Conservation (phyloP, 768 basidiomycete genomes). For the Pulveroboletus sp. region DNA sequence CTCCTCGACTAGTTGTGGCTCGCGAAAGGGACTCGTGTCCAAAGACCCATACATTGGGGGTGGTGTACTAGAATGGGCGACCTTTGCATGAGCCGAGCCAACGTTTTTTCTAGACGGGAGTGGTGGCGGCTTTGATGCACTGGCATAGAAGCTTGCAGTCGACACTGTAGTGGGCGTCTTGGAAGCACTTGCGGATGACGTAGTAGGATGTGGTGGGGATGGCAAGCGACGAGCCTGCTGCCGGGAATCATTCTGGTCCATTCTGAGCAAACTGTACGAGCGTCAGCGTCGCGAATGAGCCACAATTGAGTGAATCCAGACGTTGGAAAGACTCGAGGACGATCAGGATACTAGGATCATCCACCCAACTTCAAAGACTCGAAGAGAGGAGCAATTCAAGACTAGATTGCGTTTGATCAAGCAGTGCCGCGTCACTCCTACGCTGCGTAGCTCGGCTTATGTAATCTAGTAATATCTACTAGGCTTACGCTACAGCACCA, state of each 20-base stretch:
- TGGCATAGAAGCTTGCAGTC: conserved; percentile 28
- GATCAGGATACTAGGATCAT: conserved; percentile 19
- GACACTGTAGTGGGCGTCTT: conserved; percentile 25
- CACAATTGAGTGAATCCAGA: conserved; percentile 3
- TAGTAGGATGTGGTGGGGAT: conserved; percentile 47
- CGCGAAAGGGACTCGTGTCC: conserved; percentile 39
- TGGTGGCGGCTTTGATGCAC: conserved; percentile 34
- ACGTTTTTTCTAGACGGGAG: conserved; percentile 32
- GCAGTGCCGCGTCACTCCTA: conserved; percentile 26
- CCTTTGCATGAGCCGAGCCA: conserved; percentile 38
- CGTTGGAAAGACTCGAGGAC: conserved; percentile 1
- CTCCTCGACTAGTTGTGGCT: conserved; percentile 54
- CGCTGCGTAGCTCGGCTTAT: conserved; percentile 17
- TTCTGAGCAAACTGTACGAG: conserved; percentile 19
- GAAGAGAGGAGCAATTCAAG: not conserved
- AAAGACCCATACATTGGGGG: conserved; percentile 26
- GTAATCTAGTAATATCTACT: conserved; percentile 26
- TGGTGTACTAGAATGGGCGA: conserved; percentile 26
- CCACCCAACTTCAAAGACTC: conserved; percentile 4
- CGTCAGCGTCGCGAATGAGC: conserved; percentile 8
- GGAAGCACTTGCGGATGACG: conserved; percentile 32
- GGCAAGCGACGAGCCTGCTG: conserved; percentile 32
- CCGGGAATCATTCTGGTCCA: conserved; percentile 48
- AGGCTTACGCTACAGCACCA: conserved; percentile 1
- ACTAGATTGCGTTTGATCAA: conserved; percentile 22